Base-by-base conservation (phyloP, 345 rosid species). In the Pistacia atlantica region DNA sequence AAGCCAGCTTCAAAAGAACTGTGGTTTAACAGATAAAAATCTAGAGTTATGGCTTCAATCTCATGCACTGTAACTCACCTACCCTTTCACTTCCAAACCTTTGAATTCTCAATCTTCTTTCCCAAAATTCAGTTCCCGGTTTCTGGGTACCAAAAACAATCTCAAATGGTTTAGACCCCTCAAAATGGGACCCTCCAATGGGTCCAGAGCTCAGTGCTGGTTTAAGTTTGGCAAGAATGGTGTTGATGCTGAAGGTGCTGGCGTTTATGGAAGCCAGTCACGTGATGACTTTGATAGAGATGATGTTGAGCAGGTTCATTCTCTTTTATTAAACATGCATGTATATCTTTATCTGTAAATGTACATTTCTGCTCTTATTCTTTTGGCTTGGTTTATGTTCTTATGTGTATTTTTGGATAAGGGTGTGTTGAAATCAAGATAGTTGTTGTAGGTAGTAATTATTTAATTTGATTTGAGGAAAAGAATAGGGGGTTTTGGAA, bases 221-320 rank as follows among this genome's bases (percentile, higher is more conserved):
- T 95, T 95, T 86, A 90, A 79, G 88, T 91, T 95, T 75, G 97
- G 98, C 52, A 89, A 90, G 79, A 89, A 81, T 79, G 98, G 97
- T 25, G 94, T 91, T n/a, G 98, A 95, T 78, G 96, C 99, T 65
- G 94, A 93, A 81, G 90, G 91, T 72, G 98, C 99, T 71, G 99
- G 99, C 54, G 91, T 93, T 78, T 95, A 95, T 83, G 97, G 98
- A 7, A 91, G 98, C 79, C 99, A 95, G 52, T 69, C 86, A 13
- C 87, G 99, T 33, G 98, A 90, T 73, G 99, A 95, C 78, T 95
- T 93, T 74, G 97, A 93, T 72, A 88, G 90, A 87, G 99, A 95
- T 82, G 98, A 95, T 71, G 97, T 95, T n/a, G 99, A 95, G 77
- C 98, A 95, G 99, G 98, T 95, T 63, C 75, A 22, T 38, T 54